A percentile compares a stretch with the other conserved stretches of the same genome.
These are phyloP conservation scores for Colletotrichum eleusines DNA, from an alignment of 2,329 filamentous ascomycete species.

Conservation along the genomic window DNA sequence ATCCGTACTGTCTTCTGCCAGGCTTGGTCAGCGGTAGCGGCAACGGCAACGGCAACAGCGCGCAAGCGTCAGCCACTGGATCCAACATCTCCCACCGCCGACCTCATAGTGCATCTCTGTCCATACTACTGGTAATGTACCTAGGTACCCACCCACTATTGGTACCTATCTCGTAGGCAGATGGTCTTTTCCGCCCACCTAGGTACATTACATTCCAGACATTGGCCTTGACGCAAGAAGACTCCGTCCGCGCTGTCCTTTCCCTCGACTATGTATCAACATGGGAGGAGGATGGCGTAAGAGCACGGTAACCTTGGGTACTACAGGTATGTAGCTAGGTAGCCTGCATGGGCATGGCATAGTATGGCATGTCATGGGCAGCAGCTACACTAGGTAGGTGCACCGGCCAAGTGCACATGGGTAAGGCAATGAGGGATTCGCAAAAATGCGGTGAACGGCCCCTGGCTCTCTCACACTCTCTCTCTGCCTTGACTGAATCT, in stretches of 20 bases:
- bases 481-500: neutral
- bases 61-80: slow-evolving; percentile 24
- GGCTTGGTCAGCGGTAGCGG: slow-evolving; percentile 30
- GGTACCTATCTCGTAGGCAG: too few relatives aligned
- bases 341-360: neutral
- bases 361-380: neutral
- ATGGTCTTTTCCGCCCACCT: too few relatives aligned
- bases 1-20: slow-evolving; percentile 3
- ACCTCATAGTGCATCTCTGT: slow-evolving; percentile 9
- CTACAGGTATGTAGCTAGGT: too few relatives aligned
- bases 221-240: too few relatives aligned
- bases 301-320: neutral
- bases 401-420: neutral
- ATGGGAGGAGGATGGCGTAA: neutral
- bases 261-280: neutral
- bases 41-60: slow-evolving; percentile 28
- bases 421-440: neutral
- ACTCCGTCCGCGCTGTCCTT: neutral
- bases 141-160: too few relatives aligned
- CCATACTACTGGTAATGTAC: too few relatives aligned
- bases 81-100: neutral
- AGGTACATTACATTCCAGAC: too few relatives aligned
- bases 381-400: neutral
- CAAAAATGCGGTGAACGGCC: slow-evolving; percentile 40
- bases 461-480: slow-evolving; percentile 12